Percentiles rank a stretch among this genome's conserved stretches.
These are phyloP conservation scores for Quaeritorhiza haematococci DNA, from an alignment of 371 early-diverging fungal species.

Conservation along the genomic window DNA sequence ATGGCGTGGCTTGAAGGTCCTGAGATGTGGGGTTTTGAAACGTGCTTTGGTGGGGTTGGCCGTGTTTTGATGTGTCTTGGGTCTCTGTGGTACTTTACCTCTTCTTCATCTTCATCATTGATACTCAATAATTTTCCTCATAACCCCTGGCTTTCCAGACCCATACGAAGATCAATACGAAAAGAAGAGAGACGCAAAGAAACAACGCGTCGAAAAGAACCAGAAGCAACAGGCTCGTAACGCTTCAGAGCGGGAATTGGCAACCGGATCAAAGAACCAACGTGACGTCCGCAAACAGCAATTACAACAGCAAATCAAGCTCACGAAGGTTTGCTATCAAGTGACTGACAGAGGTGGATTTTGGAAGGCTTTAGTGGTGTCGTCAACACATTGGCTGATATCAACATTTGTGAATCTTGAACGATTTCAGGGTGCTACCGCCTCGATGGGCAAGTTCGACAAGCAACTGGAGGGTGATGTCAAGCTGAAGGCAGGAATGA, in stretches of 20 bases:
- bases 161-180: conserved; percentile 83
- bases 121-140: conserved; percentile 4
- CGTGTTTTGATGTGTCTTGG: no score
- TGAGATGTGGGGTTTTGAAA: background rate
- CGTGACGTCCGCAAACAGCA: conserved; percentile 61
- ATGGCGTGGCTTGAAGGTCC: background rate
- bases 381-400: background rate
- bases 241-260: conserved; percentile 35
- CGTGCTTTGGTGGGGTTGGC: background rate
- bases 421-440: conserved; percentile 54
- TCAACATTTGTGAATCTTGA: background rate
- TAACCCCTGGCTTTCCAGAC: conserved; percentile 37
- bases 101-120: background rate
- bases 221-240: conserved; percentile 78
- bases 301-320: conserved; percentile 42
- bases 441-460: conserved; percentile 88
- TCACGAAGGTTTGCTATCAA: conserved; percentile 11
- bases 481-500: conserved; percentile 74
- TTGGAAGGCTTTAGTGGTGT: conserved; percentile 45
- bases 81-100: no score
- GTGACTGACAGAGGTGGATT: conserved; percentile 43
- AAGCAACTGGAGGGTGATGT: conserved; percentile 63
- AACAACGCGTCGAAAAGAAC: conserved; percentile 83
- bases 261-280: conserved; percentile 40
- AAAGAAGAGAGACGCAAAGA: conserved; percentile 72